Evolutionary conservation across 495 filamentous ascomycete species (phyloP).

Genomic region (Pyronema domesticum): DNA sequence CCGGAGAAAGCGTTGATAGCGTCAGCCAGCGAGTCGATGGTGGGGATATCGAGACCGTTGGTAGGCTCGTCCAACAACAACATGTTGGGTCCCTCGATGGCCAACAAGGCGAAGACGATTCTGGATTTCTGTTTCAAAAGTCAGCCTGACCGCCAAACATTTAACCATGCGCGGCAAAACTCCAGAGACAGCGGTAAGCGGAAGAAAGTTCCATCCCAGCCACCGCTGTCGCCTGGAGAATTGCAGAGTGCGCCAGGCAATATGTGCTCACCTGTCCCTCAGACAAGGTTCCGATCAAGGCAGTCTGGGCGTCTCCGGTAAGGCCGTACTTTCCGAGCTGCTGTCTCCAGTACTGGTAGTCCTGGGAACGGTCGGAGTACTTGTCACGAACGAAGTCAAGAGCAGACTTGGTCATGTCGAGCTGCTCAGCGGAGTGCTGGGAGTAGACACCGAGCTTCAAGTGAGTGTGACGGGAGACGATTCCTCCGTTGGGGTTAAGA

Average conservation of each 20-base stretch:
- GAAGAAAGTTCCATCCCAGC: not conserved
- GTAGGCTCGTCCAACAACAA: slow-evolving; percentile 94
- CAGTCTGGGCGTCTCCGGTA: slow-evolving; percentile 80
- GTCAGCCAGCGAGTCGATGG: slow-evolving; percentile 92
- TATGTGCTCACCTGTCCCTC: slow-evolving; percentile 40
- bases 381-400: slow-evolving; percentile 96
- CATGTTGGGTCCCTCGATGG: slow-evolving; percentile 96
- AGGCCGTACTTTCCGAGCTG: slow-evolving; percentile 90
- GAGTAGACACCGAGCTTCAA: slow-evolving; percentile 95
- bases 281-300: slow-evolving; percentile 91
- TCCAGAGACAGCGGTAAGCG: too few species aligned
- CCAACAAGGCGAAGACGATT: slow-evolving; percentile 93
- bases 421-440: slow-evolving; percentile 95
- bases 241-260: not conserved
- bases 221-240: not conserved
- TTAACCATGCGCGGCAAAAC: not conserved
- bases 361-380: slow-evolving; percentile 71
- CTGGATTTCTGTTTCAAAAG: slow-evolving; percentile 54
- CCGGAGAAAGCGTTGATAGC: slow-evolving; percentile 92
- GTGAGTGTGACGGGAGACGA: slow-evolving; percentile 82
- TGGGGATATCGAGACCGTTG: slow-evolving; percentile 98
- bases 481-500: slow-evolving; percentile 65
- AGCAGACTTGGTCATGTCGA: slow-evolving; percentile 93
- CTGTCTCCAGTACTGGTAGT: slow-evolving; percentile 99
- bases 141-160: not conserved